Evolutionary conservation across 495 filamentous ascomycete genomes (phyloP), one percentile per base, ranked within the genome.

Genomic region (Talaromyces trachyspermus): DNA sequence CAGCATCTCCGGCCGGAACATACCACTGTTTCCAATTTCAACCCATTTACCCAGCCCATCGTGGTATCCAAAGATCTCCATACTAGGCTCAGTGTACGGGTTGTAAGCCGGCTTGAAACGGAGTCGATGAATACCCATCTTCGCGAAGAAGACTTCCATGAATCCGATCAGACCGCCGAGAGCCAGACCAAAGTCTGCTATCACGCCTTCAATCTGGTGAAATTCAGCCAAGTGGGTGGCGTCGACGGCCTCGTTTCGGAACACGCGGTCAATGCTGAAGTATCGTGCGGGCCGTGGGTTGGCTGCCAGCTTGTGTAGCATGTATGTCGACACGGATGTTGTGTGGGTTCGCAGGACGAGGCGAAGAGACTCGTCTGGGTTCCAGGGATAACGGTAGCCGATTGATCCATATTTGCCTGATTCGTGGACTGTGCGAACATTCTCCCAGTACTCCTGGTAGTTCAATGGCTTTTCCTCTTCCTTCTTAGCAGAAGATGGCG

Each of bases 101-200:
- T 96, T 94, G 65, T 98, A 97, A n/a, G 90, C 90, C 1, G 90
- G 90, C 73, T 96, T 96, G 81, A 94, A 96, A 49, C 85, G 80
- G 49, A 96, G 71, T 50, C 85, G 75, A 45, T 87, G 77, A 44
- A 98, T 83, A 49, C 91, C 91, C 86, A 98, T 95, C 70, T 95
- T 95, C 22, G 68, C 74, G 65, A 96, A 98, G 80, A 98, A 98
- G 53, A 89, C 81, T 55, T 90, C 81, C 81, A 98, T 94, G 74
- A 98, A 97, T 51, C 87, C 86, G 71, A 96, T 95, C 53, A 96
- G 71, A 22, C 89, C 91, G 52, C 91, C 92, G 10, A 98, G 76
- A 6, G 89, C 89, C 35, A 98, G 70, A 17, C 81, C 83, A 57
- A 90, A 95, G 63, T 98, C 92, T 10, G 92, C 92, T 72, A 97